Conservation (phyloP, 495 filamentous ascomycete genomes). For the Lasiosphaeriaceae sp. region DNA sequence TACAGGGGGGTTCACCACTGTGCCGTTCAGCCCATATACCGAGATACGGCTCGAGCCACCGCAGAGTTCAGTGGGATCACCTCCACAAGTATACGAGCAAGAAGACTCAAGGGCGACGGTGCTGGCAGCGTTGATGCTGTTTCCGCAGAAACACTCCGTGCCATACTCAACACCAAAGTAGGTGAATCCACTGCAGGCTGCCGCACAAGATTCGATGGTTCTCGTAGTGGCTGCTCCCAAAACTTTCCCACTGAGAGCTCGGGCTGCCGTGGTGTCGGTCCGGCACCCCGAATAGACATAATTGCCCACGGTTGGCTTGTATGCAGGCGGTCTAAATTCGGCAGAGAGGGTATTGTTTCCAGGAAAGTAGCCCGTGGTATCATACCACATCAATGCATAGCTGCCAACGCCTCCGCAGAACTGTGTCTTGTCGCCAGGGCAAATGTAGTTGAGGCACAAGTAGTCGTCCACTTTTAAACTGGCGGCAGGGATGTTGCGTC, state of each 20-base stretch:
- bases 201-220: constrained; percentile 29
- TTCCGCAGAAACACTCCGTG: constrained; percentile 12
- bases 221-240: constrained; percentile 18
- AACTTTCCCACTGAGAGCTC: constrained; percentile 15
- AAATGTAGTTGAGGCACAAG: constrained; percentile 29
- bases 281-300: constrained; percentile 31
- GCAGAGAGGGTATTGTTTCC: constrained; percentile 10
- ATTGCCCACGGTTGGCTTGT: constrained; percentile 21
- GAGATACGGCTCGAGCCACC: constrained; percentile 12
- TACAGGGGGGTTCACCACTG: constrained; percentile 5
- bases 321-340: constrained; percentile 13
- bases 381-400: constrained; percentile 16
- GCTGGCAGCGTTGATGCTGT: background rate
- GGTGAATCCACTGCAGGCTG: constrained; percentile 8
- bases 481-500: constrained; percentile 29
- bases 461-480: constrained; percentile 21
- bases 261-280: constrained; percentile 22
- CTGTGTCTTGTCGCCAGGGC: constrained; percentile 30
- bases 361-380: constrained; percentile 9
- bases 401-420: constrained; percentile 33
- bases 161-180: constrained; percentile 13
- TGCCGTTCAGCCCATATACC: constrained; percentile 12
- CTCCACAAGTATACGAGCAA: constrained; percentile 5
- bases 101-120: background rate
- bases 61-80: constrained; percentile 8